phyloP scores from a whole-genome alignment of 495 filamentous ascomycete species.

The Podospora didyma region DNA sequence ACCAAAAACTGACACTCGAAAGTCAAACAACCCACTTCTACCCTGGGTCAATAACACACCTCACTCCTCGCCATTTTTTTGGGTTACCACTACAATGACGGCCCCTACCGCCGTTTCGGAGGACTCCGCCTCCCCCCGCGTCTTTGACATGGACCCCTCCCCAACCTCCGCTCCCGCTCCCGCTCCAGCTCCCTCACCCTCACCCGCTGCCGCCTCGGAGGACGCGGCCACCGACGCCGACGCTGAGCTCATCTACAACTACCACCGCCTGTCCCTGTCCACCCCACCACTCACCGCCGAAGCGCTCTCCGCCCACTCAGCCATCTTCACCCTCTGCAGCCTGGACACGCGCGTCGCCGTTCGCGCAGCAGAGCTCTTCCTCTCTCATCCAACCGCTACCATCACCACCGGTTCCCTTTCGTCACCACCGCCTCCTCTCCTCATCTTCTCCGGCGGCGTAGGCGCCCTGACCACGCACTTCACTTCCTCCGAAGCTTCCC shows the following conservation, averaged over 20 bases:
- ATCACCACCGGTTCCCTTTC: background rate
- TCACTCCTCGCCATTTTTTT: no score
- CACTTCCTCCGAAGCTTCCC: conserved; percentile 29
- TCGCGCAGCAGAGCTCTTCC: conserved; percentile 31
- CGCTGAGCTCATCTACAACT: conserved; percentile 34
- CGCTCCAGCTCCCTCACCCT: background rate
- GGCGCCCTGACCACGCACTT: conserved; percentile 32
- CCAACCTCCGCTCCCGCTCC: background rate
- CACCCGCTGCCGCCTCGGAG: background rate
- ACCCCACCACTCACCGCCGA: conserved; percentile 19
- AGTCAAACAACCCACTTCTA: no score
- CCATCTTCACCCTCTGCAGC: conserved; percentile 37
- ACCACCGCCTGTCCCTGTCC: conserved; percentile 31
- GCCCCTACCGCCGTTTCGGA: background rate
- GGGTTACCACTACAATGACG: no score
- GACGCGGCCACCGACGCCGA: conserved; percentile 15
- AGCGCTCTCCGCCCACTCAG: conserved; percentile 8
- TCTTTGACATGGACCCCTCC: background rate
- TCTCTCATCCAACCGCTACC: conserved; percentile 19
- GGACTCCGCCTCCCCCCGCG: background rate
- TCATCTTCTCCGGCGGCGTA: conserved; percentile 34
- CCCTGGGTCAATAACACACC: no score
- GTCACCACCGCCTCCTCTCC: conserved; percentile 22
- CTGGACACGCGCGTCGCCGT: conserved; percentile 35
- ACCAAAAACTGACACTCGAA: no score